Evolutionary conservation across 2,329 filamentous ascomycete species (phyloP).

Genomic region (Aureobasidium sp.): DNA sequence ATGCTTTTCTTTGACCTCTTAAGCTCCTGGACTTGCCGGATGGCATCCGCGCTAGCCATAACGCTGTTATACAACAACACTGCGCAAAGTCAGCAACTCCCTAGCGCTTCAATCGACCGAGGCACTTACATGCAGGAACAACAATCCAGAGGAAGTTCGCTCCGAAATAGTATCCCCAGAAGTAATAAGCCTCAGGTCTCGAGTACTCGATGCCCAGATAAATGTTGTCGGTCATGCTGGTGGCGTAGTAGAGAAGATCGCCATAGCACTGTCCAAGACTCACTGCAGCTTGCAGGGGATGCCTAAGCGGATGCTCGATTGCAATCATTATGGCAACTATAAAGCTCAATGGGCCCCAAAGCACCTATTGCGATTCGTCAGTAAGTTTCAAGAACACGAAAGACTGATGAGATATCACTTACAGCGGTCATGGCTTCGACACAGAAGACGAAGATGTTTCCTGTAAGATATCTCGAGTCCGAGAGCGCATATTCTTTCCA

Average conservation of each 20-base stretch:
- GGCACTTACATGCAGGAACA: constrained; percentile 45
- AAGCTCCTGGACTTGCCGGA: constrained; percentile 25
- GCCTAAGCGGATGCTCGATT: constrained; percentile 45
- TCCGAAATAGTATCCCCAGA: constrained; percentile 57
- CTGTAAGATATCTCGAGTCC: constrained; percentile 77
- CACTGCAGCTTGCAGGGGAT: constrained; percentile 51
- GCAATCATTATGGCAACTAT: constrained; percentile 47
- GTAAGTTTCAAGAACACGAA: not conserved
- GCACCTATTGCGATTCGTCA: constrained; percentile 30
- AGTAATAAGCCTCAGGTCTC: constrained; percentile 54
- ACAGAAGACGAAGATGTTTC: constrained; percentile 76
- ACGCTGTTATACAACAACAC: constrained; percentile 32
- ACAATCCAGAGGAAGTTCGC: constrained; percentile 62
- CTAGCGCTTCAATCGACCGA: no score
- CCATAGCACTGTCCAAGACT: constrained; percentile 57
- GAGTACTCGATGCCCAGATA: constrained; percentile 46
- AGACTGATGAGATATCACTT: constrained; percentile 24
- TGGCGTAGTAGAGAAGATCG: constrained; percentile 56
- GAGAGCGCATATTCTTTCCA: constrained; percentile 91
- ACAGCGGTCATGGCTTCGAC: constrained; percentile 77
- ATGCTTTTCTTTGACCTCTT: constrained; percentile 16
- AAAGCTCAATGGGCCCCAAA: constrained; percentile 55
- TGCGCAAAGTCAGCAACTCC: constrained; percentile 11
- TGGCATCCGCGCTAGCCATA: constrained; percentile 27
- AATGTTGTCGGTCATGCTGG: constrained; percentile 52